Evolutionary conservation across 805 yeast species (phyloP).

Genomic region (Jamesozyma lodderae): DNA sequence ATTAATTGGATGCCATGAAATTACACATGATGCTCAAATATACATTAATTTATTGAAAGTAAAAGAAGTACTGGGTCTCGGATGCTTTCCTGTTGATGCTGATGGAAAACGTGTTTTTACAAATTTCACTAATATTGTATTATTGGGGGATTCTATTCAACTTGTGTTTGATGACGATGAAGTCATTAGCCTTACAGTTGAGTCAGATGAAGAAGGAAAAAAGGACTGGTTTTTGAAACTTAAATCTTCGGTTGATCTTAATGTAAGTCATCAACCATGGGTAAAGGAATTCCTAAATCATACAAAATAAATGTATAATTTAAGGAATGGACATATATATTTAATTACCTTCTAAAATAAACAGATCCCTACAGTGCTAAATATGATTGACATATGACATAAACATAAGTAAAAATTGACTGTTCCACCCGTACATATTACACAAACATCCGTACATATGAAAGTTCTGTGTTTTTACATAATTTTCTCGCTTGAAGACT

Average conservation of each 20-base stretch:
- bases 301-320: no score
- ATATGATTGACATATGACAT: no score
- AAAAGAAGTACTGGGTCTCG: conserved; percentile 31
- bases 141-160: conserved; percentile 66
- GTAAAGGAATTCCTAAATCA: conserved; percentile 42
- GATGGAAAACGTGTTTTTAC: conserved; percentile 49
- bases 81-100: conserved; percentile 11
- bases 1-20: conserved; percentile 68
- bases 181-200: conserved; percentile 74
- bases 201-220: conserved; percentile 47
- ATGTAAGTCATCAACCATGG: conserved; percentile 56
- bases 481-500: background rate
- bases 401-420: no score
- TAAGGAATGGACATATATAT: no score
- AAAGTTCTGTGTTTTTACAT: background rate
- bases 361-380: no score
- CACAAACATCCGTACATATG: background rate
- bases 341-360: no score
- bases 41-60: conserved; percentile 68
- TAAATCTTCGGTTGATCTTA: conserved; percentile 46
- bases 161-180: conserved; percentile 73
- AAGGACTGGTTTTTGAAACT: conserved; percentile 54
- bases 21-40: conserved; percentile 57
- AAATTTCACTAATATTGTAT: conserved; percentile 40
- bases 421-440: background rate